Base-by-base conservation (phyloP, 2,329 filamentous ascomycete genomes). In the Dactylellina parvicollis region DNA sequence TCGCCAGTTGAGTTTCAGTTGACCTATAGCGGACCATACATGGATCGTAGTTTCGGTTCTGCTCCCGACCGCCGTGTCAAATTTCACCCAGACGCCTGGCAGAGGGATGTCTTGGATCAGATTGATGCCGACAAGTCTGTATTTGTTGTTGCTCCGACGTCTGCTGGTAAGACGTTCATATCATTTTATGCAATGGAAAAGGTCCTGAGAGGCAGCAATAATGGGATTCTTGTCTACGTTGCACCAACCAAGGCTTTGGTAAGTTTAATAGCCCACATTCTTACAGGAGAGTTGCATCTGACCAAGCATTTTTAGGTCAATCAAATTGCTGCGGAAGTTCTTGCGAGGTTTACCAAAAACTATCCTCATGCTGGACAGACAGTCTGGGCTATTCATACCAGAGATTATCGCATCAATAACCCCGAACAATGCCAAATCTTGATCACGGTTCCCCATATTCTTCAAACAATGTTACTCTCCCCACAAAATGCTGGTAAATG, bases 131-230 rank as follows among this genome's bases (percentile, higher is more conserved):
- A 90, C 60, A 86, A 88, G 75, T 92, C 89, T 76, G 81, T 92
- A 0, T 88, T 93, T 69, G 89, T 92, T 0, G 87, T 93, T 7
- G 90, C 90, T 0, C 90, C 90, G 0, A 94, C 90, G 0, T 91
- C 88, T 22, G 88, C 91, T 0, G 91, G 91, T 75, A 94, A 93
- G 80, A 94, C 90, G 0, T 94, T 93, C 79, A 93, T 93, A 69
- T 90, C 87, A 0, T 94, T 93, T 79, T 92, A 94, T 76, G 90
- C 90, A 1, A 94, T 93, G 89, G 89, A 90, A 77, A 88, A 91
- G 78, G 60, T 92, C 0, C 82, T 94, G 8, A 84, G 89, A 77
- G 84, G 85, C 2, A 87, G 86, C 74, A 86, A 93, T 71, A 86
- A 92, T 52, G 88, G 86, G 1, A 85, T 93, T 1, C 80, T 94